Evolutionary conservation across 1,284 basidiomycete genomes (phyloP), one percentile per base, ranked within the genome.

Genomic region (Moesziomyces sp.): DNA sequence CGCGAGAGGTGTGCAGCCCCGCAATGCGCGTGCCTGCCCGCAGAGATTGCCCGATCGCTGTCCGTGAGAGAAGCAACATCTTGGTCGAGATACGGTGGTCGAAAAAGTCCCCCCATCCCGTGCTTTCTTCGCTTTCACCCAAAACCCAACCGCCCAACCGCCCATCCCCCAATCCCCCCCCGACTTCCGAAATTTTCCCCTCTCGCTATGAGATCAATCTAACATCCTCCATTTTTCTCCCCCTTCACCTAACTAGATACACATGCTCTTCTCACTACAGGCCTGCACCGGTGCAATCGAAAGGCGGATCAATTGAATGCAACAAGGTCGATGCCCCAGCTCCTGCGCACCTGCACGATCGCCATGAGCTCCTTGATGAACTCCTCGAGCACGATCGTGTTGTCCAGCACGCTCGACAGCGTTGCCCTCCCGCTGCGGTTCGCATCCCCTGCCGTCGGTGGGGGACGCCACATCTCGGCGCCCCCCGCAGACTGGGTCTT

Each of bases 361-460:
- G 93, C 93, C 30, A 91, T 90, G 51, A 97, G 86, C 85, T 99
- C 96, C 86, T 98, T 97, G 78, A 98, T 91, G 63, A 91, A 91
- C 85, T 99, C 96, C 85, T 99, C 95, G 66, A 99, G 85, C 52
- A 99, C 90, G 21, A 99, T 93, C 26, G 95, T 91, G 81, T 99
- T 98, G 84, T 99, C 97, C 78, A 99, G 86, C 60, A 97, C 84
- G 71, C 89, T 90, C 30, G 93, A 94, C 35, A 97, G 86, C 13
- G 92, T 93, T 28, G 93, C 88, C 19, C 46, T 56, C 42, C 55
- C 33, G 50, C 46, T 43, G 58, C 56, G 13, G 61, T 30, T 14
- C 33, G 24, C 18, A 23, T 52, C 26, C 5, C 38, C 4, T 19
- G 47, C 26, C 10, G 44, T 74, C 11, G 49, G 38, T 5, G 43